A percentile compares a stretch with the other conserved stretches of the same genome.
Evolutionary conservation across 106 monocot genomes (phyloP).

Genomic region (Dendrobium huoshanense): DNA sequence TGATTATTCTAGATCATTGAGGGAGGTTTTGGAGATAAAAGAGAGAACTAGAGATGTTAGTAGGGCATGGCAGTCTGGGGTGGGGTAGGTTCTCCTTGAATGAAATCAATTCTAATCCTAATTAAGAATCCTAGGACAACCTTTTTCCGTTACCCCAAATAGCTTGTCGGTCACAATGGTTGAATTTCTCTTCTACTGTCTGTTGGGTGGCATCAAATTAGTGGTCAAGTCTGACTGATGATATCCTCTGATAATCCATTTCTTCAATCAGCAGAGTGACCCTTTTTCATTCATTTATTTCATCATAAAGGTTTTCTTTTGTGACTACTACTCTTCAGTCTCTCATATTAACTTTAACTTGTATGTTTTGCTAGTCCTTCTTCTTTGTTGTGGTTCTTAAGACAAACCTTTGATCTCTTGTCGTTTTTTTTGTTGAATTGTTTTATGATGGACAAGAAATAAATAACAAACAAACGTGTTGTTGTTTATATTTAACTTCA

Average conservation of each 20-base stretch:
- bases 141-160: too few species aligned
- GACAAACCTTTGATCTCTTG: not conserved
- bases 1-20: not conserved
- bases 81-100: not conserved
- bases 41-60: not conserved
- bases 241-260: not conserved
- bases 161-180: too few species aligned
- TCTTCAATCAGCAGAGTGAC: not conserved
- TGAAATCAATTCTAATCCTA: not conserved
- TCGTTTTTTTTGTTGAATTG: not conserved
- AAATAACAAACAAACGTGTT: not conserved
- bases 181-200: too few species aligned
- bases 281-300: not conserved
- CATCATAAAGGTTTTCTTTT: not conserved
- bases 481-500: not conserved
- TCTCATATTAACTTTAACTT: not conserved
- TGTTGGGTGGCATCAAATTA: too few species aligned
- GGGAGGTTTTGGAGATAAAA: not conserved
- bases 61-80: not conserved
- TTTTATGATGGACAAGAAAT: not conserved
- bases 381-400: not conserved
- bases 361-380: too few species aligned
- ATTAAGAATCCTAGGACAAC: not conserved
- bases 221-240: not conserved
- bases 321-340: not conserved